phyloP scores from a whole-genome alignment of 192 early-diverging fungal species.

The Haplosporangium gracile region DNA sequence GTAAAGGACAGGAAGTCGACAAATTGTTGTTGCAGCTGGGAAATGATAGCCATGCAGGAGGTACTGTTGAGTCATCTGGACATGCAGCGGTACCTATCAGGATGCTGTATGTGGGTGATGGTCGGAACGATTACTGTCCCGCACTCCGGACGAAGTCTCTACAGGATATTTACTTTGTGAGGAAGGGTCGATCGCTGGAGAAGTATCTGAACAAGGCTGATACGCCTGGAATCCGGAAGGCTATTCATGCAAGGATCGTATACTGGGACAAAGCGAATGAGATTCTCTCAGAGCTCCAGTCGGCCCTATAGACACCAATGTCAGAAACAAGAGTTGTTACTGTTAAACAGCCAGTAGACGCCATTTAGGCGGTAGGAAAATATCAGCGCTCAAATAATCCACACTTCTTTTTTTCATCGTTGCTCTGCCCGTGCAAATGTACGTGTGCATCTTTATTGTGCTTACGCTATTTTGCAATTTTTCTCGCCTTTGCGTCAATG shows the following conservation, averaged over 20 bases:
- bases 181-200: slow-evolving; percentile 31
- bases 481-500: no score
- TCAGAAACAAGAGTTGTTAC: no score
- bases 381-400: no score
- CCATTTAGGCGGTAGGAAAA: no score
- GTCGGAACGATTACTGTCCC: slow-evolving; percentile 55
- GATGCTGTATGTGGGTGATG: slow-evolving; percentile 54
- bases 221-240: not conserved
- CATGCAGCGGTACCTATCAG: not conserved
- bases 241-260: slow-evolving; percentile 30
- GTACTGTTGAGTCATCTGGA: not conserved
- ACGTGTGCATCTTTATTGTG: no score
- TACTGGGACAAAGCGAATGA: slow-evolving; percentile 27
- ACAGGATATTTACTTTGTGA: slow-evolving; percentile 36
- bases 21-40: slow-evolving; percentile 12
- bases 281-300: slow-evolving; percentile 21
- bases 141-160: slow-evolving; percentile 26
- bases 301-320: not conserved
- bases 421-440: no score
- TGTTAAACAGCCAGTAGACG: no score
- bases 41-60: not conserved
- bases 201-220: slow-evolving; percentile 9
- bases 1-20: slow-evolving; percentile 67
- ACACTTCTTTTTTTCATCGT: no score
- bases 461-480: no score